A percentile compares a stretch with the other conserved stretches of the same genome.
Conservation (phyloP, 2,329 filamentous ascomycete genomes). For the Lachnum nothofagi region DNA sequence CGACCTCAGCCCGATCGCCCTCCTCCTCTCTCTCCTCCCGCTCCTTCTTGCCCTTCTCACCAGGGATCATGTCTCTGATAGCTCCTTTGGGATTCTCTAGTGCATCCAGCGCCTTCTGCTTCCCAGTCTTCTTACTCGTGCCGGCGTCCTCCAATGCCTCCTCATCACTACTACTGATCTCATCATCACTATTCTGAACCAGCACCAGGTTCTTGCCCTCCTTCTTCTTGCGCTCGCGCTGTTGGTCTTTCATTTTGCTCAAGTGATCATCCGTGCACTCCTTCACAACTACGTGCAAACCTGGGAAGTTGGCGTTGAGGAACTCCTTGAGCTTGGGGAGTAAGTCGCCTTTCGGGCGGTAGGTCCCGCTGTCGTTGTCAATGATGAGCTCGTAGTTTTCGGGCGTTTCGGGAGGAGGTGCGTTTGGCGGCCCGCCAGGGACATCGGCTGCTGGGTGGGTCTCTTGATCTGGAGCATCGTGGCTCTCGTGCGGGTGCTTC, state of each 20-base stretch:
- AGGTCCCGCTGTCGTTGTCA: conserved; percentile 93
- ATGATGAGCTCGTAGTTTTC: conserved; percentile 77
- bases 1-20: conserved; percentile 15
- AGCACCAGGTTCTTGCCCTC: conserved; percentile 48
- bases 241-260: conserved; percentile 67
- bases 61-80: conserved; percentile 23
- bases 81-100: conserved; percentile 28
- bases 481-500: conserved; percentile 44
- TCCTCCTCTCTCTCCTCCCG: conserved; percentile 19
- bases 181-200: conserved; percentile 47
- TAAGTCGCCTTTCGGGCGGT: conserved; percentile 74
- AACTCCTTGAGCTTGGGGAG: conserved; percentile 68
- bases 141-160: conserved; percentile 30
- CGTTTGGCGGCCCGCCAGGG: conserved; percentile 42
- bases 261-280: conserved; percentile 77
- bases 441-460: conserved; percentile 50
- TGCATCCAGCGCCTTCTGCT: conserved; percentile 47
- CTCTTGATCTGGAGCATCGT: conserved; percentile 40
- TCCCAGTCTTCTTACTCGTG: conserved; percentile 42
- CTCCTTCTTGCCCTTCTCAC: conserved; percentile 18
- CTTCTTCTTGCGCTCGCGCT: conserved; percentile 68
- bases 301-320: conserved; percentile 68
- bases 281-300: conserved; percentile 66
- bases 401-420: conserved; percentile 43
- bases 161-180: conserved; percentile 32